A percentile compares a stretch with the other conserved stretches of the same genome.
These are phyloP conservation scores for Ustilago sp. DNA, from an alignment of 1,284 basidiomycete species.

Conservation along the genomic window DNA sequence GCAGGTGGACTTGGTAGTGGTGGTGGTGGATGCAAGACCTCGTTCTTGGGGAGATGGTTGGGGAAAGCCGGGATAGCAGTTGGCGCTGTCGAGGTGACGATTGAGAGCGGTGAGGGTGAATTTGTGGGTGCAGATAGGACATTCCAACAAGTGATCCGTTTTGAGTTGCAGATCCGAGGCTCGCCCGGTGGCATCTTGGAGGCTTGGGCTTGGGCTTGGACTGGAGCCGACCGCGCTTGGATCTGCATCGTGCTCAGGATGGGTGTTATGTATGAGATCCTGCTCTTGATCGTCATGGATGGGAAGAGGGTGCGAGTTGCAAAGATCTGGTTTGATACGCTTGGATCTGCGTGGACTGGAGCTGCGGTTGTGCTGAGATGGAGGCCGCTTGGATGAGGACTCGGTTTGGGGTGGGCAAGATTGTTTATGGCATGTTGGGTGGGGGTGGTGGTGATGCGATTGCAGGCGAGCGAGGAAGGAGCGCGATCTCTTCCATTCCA, in stretches of 20 bases:
- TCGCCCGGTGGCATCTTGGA: neutral
- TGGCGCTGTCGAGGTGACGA: constrained; percentile 57
- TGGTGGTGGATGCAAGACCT: constrained; percentile 33
- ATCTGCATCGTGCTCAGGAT: constrained; percentile 14
- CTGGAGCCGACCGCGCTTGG: neutral
- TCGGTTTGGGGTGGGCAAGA: constrained; percentile 7
- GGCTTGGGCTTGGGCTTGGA: neutral
- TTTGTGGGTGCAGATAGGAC: constrained; percentile 59
- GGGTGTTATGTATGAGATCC: constrained; percentile 8
- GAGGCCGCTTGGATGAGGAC: constrained; percentile 19
- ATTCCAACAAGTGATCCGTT: constrained; percentile 48
- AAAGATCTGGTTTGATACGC: constrained; percentile 29
- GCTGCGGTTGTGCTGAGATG: constrained; percentile 4
- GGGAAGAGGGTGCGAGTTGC: constrained; percentile 24
- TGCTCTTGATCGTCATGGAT: constrained; percentile 35
- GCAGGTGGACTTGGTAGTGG: constrained; percentile 15
- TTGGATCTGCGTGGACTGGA: constrained; percentile 44
- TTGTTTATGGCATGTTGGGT: neutral
- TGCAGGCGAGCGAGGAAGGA: constrained; percentile 39
- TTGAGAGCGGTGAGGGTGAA: constrained; percentile 60
- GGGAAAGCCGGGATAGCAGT: constrained; percentile 50
- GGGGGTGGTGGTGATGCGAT: constrained; percentile 1
- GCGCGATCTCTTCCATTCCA: constrained; percentile 54
- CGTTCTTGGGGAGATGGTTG: constrained; percentile 40
- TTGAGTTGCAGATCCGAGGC: constrained; percentile 27